Conservation (phyloP, 2,329 filamentous ascomycete species). For the Neofusicoccum kwambonambiense region DNA sequence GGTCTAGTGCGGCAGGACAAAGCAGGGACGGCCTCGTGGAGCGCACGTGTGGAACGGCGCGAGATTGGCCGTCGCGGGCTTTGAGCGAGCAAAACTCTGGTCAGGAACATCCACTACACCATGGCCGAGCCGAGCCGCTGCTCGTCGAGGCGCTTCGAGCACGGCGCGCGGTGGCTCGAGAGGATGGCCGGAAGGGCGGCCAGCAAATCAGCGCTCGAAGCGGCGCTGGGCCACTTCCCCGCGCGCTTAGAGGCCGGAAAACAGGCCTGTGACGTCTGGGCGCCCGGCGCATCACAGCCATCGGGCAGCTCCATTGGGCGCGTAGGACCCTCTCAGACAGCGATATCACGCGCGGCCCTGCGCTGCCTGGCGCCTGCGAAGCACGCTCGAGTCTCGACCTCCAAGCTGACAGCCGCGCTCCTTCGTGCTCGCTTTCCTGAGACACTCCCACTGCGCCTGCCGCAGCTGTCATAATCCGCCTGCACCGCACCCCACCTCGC, state of each 20-base stretch:
- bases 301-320: constrained; percentile 3
- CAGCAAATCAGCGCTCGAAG: constrained; percentile 1
- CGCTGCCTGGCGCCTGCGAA: not conserved
- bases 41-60: not conserved
- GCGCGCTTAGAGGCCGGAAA: constrained; percentile 9
- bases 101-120: not conserved
- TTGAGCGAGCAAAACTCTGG: not conserved
- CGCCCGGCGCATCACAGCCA: not conserved
- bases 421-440: not conserved
- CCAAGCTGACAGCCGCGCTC: not conserved
- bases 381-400: not conserved
- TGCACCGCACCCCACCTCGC: constrained; percentile 1
- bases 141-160: constrained; percentile 3
- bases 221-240: constrained; percentile 12
- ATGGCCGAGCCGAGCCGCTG: constrained; percentile 12
- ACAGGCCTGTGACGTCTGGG: constrained; percentile 8
- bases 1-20: not conserved
- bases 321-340: not conserved
- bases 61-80: not conserved
- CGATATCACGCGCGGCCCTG: constrained; percentile 3
- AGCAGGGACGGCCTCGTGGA: not conserved
- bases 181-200: not conserved
- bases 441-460: not conserved
- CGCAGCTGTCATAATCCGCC: constrained; percentile 4
- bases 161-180: not conserved